Percentiles rank a stretch among this genome's conserved stretches.
Conservation (phyloP, 2,329 filamentous ascomycete genomes). For the Botrytis deweyae region DNA sequence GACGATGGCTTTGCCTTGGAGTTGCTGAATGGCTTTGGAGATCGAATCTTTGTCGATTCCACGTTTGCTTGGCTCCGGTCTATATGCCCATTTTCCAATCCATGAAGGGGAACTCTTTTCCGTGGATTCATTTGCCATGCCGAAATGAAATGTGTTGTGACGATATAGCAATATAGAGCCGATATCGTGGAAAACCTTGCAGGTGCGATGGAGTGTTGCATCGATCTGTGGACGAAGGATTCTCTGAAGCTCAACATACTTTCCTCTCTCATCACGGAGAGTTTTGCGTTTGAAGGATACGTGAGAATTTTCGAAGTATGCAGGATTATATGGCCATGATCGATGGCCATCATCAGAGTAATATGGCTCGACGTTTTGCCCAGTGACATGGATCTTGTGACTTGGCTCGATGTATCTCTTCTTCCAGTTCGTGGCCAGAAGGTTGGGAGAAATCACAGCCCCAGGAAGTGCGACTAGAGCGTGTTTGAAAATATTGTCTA, state of each 20-base stretch:
- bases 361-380: background rate
- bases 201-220: background rate
- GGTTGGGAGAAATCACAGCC: background rate
- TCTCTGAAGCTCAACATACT: background rate
- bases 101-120: background rate
- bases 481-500: background rate
- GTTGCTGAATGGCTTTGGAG: background rate
- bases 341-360: too few species aligned
- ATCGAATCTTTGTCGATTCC: rapidly evolving
- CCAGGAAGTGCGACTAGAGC: background rate
- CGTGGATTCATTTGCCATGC: background rate
- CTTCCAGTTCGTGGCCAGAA: background rate
- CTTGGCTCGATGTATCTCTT: background rate
- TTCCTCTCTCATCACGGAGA: background rate
- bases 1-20: background rate
- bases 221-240: background rate
- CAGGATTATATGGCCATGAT: background rate
- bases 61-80: background rate
- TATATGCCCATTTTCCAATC: background rate
- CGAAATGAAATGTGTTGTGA: background rate
- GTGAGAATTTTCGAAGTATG: background rate
- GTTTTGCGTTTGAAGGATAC: background rate
- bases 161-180: background rate
- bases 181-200: background rate
- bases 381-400: background rate